These are phyloP conservation scores for Macaranga tanarius DNA, from an alignment of 441 rosid genomes.

Conservation along the genomic window DNA sequence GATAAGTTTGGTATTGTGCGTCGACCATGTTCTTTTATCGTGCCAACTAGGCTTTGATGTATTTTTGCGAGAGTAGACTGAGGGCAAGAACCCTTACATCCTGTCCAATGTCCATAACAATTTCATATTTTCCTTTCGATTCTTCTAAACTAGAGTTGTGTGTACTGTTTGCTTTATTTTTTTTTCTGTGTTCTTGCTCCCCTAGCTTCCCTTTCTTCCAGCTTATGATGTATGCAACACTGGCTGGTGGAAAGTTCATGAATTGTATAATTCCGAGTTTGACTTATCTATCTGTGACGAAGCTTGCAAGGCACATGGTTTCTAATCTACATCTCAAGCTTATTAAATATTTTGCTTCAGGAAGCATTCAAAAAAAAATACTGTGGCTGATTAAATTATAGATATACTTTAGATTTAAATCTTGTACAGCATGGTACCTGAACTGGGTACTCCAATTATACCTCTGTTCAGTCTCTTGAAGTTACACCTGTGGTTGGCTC, in stretches of 20 bases:
- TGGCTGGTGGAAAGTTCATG: neutral
- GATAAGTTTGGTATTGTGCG: too few relatives aligned
- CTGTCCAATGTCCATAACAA: too few relatives aligned
- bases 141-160: neutral
- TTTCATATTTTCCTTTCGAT: too few relatives aligned
- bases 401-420: slow-evolving; percentile 4
- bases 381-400: neutral
- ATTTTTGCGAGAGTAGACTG: too few relatives aligned
- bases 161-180: neutral
- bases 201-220: neutral
- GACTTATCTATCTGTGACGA: neutral
- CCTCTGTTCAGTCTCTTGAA: too few relatives aligned
- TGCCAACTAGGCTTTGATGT: too few relatives aligned
- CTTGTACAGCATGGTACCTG: neutral
- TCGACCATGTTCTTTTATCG: too few relatives aligned
- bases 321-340: neutral
- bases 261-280: neutral
- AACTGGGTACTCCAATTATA: neutral
- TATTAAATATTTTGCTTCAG: neutral
- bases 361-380: neutral
- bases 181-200: neutral
- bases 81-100: too few relatives aligned
- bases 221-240: neutral
- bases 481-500: too few relatives aligned
- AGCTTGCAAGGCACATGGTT: slow-evolving; percentile 7